Conservation (phyloP, 495 filamentous ascomycete species). For the Penicillium roqueforti region DNA sequence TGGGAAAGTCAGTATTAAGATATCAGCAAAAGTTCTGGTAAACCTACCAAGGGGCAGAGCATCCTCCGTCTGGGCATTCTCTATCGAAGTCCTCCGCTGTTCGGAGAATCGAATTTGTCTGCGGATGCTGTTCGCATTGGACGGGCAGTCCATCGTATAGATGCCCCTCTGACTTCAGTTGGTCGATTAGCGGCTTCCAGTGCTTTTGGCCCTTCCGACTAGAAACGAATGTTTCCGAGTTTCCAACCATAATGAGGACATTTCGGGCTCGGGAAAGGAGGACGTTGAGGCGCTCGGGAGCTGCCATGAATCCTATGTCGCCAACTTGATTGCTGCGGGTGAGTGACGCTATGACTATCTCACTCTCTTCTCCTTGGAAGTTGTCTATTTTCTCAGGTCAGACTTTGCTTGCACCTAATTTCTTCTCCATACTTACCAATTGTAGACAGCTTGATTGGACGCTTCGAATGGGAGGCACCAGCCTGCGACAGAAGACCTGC, state of each 20-base stretch:
- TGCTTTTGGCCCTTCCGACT: slow-evolving; percentile 55
- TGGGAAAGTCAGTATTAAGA: background rate
- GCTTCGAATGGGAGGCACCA: slow-evolving; percentile 48
- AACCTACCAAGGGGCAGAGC: slow-evolving; percentile 58
- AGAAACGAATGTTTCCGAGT: slow-evolving; percentile 60
- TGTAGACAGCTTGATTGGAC: slow-evolving; percentile 56
- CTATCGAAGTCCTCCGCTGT: slow-evolving; percentile 54
- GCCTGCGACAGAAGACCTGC: slow-evolving; percentile 59
- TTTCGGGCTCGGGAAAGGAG: slow-evolving; percentile 67
- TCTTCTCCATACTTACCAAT: slow-evolving; percentile 46
- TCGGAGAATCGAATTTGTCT: slow-evolving; percentile 42
- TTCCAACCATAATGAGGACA: slow-evolving; percentile 67
- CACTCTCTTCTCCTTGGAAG: slow-evolving; percentile 76
- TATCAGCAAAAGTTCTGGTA: background rate
- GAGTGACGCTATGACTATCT: slow-evolving; percentile 65
- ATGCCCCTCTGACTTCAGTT: slow-evolving; percentile 49
- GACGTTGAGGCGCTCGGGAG: slow-evolving; percentile 67
- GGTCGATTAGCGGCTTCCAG: slow-evolving; percentile 58
- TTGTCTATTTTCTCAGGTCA: slow-evolving; percentile 51
- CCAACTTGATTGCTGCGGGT: slow-evolving; percentile 60
- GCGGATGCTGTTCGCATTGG: slow-evolving; percentile 62
- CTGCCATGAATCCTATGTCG: slow-evolving; percentile 72
- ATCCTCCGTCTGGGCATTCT: slow-evolving; percentile 71
- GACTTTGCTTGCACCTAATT: background rate
- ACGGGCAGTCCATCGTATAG: slow-evolving; percentile 70